These are phyloP conservation scores for Hypoxylon sp. DNA, from an alignment of 2,329 filamentous ascomycete species.

Conservation along the genomic window DNA sequence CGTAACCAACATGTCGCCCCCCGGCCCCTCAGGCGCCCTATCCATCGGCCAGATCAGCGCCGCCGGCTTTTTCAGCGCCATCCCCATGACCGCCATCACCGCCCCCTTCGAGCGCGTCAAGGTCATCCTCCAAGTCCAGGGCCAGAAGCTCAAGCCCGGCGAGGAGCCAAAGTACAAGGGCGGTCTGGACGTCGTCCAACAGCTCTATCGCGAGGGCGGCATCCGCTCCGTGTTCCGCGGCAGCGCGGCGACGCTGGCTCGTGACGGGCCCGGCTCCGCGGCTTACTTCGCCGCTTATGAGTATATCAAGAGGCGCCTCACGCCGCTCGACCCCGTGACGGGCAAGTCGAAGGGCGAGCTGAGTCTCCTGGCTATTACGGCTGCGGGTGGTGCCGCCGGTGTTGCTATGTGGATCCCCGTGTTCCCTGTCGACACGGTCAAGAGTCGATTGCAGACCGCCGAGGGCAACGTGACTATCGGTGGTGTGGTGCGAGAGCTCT, in stretches of 20 bases:
- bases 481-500: slow-evolving; percentile 83
- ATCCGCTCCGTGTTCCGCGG: slow-evolving; percentile 93
- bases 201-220: slow-evolving; percentile 91
- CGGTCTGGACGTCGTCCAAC: slow-evolving; percentile 87
- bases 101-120: slow-evolving; percentile 99
- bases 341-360: slow-evolving; percentile 80
- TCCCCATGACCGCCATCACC: slow-evolving; percentile 98
- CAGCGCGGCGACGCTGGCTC: slow-evolving; percentile 86
- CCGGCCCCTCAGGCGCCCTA: slow-evolving; percentile 73
- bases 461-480: slow-evolving; percentile 84
- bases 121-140: slow-evolving; percentile 97
- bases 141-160: slow-evolving; percentile 82
- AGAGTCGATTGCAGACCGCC: slow-evolving; percentile 90
- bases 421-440: slow-evolving; percentile 97
- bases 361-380: slow-evolving; percentile 82
- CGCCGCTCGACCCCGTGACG: slow-evolving; percentile 77
- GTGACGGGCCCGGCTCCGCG: slow-evolving; percentile 91
- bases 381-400: slow-evolving; percentile 88
- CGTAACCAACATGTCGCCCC: slow-evolving; percentile 73
- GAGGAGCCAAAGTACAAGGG: slow-evolving; percentile 93
- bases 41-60: slow-evolving; percentile 87
- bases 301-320: slow-evolving; percentile 87
- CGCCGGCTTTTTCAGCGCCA: slow-evolving; percentile 96
- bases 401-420: slow-evolving; percentile 99
- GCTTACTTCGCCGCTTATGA: slow-evolving; percentile 99